Base-by-base conservation (phyloP, 2,329 filamentous ascomycete genomes). In the Bipolaris sorokiniana region DNA sequence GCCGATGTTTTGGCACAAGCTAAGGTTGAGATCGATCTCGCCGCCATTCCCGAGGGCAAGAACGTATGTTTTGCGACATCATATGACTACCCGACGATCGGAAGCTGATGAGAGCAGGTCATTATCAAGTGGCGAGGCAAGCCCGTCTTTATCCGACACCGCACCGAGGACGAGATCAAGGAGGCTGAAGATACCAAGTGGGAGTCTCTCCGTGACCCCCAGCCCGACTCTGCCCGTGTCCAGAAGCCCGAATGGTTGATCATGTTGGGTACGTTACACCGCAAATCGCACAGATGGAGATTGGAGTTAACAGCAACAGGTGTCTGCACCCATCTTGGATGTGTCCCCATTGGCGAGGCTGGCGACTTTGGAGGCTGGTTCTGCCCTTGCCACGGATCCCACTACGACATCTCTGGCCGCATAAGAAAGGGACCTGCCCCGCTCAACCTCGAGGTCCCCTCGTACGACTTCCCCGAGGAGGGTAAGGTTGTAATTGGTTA, bases 81-180 rank as follows among this genome's bases (percentile, higher is more conserved):
- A 33, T n/a, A 22, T 15, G 18, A 13, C 22, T 34, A 22, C 41
- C 26, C 22, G 41, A 20, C 41, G 38, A 51, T 23, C 46, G 37
- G 51, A 34, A 57, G 56, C 69, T 73, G 55, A 70, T 46, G 48
- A 56, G 38, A 44, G 48, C 74, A 93, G 90, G 89, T 99, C 79
- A 96, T 99, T 80, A 96, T 99, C 86, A 99, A 99, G 85, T 99
- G 95, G 95, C 91, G 95, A 85, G 95, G 95, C 80, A 99, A 99
- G 90, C 95, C 95, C 80, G 92, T 99, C 79, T 99, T 99, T 86
- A 92, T 99, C 87, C 93, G 95, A 80, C 95, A 99, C 89, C 92
- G 95, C 77, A 99, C 95, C 72, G 82, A 87, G 74, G 84, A 86
- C 75, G 95, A 99, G 84, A 98, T 99, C 83, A 88, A 92, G 75